Evolutionary conservation across 2,329 filamentous ascomycete genomes (phyloP).

Genomic region (Orbilia brochopaga): DNA sequence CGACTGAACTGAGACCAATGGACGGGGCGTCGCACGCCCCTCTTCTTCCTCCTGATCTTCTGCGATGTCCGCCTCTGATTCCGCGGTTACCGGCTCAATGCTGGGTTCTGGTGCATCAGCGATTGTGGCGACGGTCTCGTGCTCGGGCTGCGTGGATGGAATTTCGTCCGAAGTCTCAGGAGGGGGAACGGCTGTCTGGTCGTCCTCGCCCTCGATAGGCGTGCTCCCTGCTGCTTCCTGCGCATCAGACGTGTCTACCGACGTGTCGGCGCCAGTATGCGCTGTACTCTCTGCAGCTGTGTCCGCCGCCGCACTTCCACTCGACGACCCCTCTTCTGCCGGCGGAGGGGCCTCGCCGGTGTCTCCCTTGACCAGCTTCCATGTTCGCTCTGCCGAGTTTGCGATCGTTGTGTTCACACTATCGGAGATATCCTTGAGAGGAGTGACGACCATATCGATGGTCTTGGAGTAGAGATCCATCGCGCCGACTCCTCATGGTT

Average conservation of each 20-base stretch:
- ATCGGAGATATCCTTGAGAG: conserved; percentile 50
- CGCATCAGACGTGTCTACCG: conserved; percentile 11
- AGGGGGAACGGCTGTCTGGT: not conserved
- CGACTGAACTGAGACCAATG: conserved; percentile 6
- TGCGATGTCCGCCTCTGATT: not conserved
- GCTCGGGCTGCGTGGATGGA: not conserved
- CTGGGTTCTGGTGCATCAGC: not conserved
- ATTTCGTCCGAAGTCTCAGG: not conserved
- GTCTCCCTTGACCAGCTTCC: conserved; percentile 40
- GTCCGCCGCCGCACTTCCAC: conserved; percentile 20
- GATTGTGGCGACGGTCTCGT: not conserved
- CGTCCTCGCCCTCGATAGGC: conserved; percentile 10
- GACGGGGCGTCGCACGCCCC: conserved; percentile 32
- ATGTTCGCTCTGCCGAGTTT: conserved; percentile 46
- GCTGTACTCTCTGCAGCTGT: not conserved
- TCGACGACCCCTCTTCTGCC: conserved; percentile 16
- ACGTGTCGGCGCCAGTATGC: not conserved
- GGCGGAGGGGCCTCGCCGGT: conserved; percentile 10
- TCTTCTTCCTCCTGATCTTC: conserved; percentile 31
- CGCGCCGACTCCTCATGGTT: conserved; percentile 46
- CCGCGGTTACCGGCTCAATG: not conserved
- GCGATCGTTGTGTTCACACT: conserved; percentile 48
- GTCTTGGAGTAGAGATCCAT: conserved; percentile 51
- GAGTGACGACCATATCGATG: conserved; percentile 50
- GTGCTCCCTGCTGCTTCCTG: conserved; percentile 4